Conservation (phyloP, 2,329 filamentous ascomycete genomes). For the Clonostachys chloroleuca region DNA sequence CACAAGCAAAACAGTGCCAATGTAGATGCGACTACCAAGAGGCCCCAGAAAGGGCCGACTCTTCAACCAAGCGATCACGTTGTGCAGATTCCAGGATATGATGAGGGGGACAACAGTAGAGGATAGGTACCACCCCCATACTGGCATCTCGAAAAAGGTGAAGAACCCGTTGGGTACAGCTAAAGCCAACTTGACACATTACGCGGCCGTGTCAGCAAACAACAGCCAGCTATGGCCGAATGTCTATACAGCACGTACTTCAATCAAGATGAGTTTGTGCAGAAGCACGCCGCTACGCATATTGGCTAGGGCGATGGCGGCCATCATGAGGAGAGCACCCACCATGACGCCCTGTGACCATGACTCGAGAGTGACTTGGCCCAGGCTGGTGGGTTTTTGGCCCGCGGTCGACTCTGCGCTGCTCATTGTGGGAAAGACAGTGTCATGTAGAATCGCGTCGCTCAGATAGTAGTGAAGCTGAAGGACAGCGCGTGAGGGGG, state of each 20-base stretch:
- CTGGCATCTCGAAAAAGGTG: constrained; percentile 45
- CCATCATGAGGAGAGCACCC: constrained; percentile 41
- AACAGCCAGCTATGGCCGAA: background rate
- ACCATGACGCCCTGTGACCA: constrained; percentile 45
- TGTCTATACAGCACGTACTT: constrained; percentile 22
- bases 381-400: constrained; percentile 6
- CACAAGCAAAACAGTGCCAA: constrained; percentile 51
- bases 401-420: background rate
- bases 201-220: too few species aligned
- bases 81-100: constrained; percentile 60
- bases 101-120: constrained; percentile 56
- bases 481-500: too few species aligned
- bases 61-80: constrained; percentile 65
- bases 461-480: too few species aligned
- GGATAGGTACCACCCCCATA: constrained; percentile 61
- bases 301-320: constrained; percentile 40
- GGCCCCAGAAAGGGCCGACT: constrained; percentile 53
- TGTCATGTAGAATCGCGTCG: too few species aligned
- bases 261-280: constrained; percentile 43
- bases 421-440: too few species aligned
- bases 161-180: constrained; percentile 55
- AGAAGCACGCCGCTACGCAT: constrained; percentile 40
- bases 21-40: constrained; percentile 43
- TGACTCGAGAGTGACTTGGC: constrained; percentile 28
- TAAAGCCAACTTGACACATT: constrained; percentile 11